Evolutionary conservation across 2,329 filamentous ascomycete species (phyloP).

Genomic region (Penicillium freii): DNA sequence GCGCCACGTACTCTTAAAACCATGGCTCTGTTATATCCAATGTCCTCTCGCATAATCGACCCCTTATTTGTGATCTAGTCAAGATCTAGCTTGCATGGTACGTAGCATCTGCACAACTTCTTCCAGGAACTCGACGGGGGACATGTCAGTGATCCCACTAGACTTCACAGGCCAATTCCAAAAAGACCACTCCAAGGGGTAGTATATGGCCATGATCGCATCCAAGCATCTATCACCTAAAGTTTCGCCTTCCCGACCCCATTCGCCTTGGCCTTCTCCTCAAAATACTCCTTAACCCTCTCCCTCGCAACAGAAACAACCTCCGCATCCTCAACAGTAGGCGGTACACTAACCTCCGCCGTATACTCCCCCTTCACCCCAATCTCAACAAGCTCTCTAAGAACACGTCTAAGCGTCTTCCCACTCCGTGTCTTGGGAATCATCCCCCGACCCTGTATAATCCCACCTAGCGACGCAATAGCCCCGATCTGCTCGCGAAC

Average conservation of each 20-base stretch:
- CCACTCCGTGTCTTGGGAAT: conserved; percentile 92
- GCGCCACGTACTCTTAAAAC: too few species aligned
- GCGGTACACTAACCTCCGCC: conserved; percentile 70
- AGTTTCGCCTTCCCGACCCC: conserved; percentile 44
- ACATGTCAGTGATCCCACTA: too few species aligned
- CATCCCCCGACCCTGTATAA: conserved; percentile 80
- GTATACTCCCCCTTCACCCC: conserved; percentile 71
- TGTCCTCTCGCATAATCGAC: too few species aligned
- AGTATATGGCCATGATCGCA: neutral
- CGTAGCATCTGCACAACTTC: too few species aligned
- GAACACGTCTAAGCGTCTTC: conserved; percentile 79
- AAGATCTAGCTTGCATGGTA: too few species aligned
- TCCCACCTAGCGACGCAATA: conserved; percentile 80
- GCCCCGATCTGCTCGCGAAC: conserved; percentile 81
- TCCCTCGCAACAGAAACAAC: conserved; percentile 71
- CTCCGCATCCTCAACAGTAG: conserved; percentile 77
- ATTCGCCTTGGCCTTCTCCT: conserved; percentile 26
- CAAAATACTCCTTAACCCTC: conserved; percentile 75
- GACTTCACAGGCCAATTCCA: neutral
- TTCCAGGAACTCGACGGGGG: too few species aligned
- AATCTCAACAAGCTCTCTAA: conserved; percentile 82
- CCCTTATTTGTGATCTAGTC: too few species aligned
- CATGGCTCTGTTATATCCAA: too few species aligned
- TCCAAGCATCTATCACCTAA: conserved; percentile 24
- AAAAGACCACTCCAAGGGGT: neutral